phyloP scores from a whole-genome alignment of 768 basidiomycete species.

The Psilocybe cubensis region DNA sequence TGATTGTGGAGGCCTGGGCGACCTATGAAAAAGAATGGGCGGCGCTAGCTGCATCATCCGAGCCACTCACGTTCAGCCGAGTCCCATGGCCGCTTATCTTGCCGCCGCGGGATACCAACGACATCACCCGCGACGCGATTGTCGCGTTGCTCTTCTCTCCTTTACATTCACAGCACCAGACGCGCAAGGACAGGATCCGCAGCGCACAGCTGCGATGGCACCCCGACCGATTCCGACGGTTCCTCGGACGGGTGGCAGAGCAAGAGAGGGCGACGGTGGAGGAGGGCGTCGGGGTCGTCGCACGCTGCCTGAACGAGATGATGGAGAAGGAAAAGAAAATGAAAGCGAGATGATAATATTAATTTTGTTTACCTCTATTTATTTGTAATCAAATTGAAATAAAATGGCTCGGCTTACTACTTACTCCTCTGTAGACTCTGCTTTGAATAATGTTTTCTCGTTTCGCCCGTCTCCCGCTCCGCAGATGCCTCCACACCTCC shows the following conservation, averaged over 20 bases:
- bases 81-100: constrained; percentile 74
- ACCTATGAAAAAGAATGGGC: constrained; percentile 70
- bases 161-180: constrained; percentile 59
- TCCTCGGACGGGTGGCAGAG: constrained; percentile 54
- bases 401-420: neutral
- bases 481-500: constrained; percentile 55
- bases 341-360: constrained; percentile 7
- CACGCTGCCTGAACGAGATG: constrained; percentile 68
- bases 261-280: constrained; percentile 58
- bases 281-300: constrained; percentile 66
- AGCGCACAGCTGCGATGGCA: constrained; percentile 78
- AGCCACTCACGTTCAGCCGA: constrained; percentile 55
- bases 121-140: constrained; percentile 60
- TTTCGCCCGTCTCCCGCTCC: constrained; percentile 54
- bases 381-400: too few species aligned
- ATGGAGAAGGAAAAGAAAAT: constrained; percentile 44
- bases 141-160: constrained; percentile 64
- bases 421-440: neutral
- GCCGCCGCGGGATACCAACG: constrained; percentile 45
- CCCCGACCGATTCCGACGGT: constrained; percentile 72
- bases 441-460: constrained; percentile 60
- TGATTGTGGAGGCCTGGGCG: constrained; percentile 59
- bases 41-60: constrained; percentile 46
- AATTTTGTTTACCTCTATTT: constrained; percentile 22
- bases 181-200: constrained; percentile 68